Conservation (phyloP, 2,329 filamentous ascomycete genomes). For the Ceratocystis colombiana region DNA sequence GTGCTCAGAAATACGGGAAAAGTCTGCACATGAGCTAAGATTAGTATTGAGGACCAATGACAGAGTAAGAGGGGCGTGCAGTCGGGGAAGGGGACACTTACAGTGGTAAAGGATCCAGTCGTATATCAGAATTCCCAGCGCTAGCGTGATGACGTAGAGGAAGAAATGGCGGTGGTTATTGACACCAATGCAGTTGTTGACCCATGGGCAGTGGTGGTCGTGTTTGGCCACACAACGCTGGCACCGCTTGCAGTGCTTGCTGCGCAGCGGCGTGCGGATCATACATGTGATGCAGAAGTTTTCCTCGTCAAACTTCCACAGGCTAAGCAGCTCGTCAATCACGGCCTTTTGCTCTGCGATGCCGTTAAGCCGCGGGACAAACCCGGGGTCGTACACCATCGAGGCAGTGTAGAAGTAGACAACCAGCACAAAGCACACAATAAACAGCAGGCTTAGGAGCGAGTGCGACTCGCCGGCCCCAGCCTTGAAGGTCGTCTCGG, state of each 20-base stretch:
- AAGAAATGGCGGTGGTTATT: conserved; percentile 97
- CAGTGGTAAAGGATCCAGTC: conserved; percentile 64
- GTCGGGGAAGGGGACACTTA: conserved; percentile 35
- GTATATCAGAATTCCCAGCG: conserved; percentile 61
- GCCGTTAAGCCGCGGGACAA: conserved; percentile 80
- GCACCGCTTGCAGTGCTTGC: conserved; percentile 91
- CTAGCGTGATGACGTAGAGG: conserved; percentile 71
- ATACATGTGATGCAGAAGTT: conserved; percentile 94
- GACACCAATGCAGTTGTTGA: conserved; percentile 88
- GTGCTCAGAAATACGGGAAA: conserved; percentile 47
- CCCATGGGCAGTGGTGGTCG: conserved; percentile 97
- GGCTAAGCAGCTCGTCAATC: conserved; percentile 73
- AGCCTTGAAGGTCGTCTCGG: conserved; percentile 31
- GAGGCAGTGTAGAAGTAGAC: conserved; percentile 77
- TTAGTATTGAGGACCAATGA: conserved; percentile 8
- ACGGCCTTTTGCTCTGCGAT: conserved; percentile 80
- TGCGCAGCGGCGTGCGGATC: conserved; percentile 82
- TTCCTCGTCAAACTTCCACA: conserved; percentile 85
- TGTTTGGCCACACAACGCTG: conserved; percentile 89
- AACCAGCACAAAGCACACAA: conserved; percentile 52
- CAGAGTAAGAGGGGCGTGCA: not conserved
- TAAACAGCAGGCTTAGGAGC: conserved; percentile 71
- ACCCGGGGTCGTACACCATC: conserved; percentile 85
- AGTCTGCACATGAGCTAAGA: conserved; percentile 43
- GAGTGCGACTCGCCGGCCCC: conserved; percentile 47